Percentiles rank a stretch among this genome's conserved stretches.
phyloP scores from a whole-genome alignment of 2,329 filamentous ascomycete genomes.

The Calonectria crousiana region DNA sequence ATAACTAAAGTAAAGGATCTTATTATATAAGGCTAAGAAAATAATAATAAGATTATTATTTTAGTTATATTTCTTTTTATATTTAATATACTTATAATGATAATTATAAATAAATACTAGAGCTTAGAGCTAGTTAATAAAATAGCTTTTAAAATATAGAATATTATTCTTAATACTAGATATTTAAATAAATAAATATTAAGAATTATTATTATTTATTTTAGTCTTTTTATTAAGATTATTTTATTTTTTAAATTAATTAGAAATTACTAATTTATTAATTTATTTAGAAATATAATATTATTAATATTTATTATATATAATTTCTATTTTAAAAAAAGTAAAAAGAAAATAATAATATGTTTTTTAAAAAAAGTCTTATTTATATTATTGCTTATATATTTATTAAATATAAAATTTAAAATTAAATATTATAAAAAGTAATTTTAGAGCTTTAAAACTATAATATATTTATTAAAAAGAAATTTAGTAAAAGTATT shows the following conservation, averaged over 20 bases:
- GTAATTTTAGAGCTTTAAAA: background rate
- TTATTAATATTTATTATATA: background rate
- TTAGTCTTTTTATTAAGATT: background rate
- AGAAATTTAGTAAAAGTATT: no score
- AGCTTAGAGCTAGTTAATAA: no score
- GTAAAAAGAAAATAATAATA: background rate
- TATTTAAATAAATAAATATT: no score
- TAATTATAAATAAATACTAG: no score
- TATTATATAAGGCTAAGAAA: background rate
- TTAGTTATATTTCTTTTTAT: no score
- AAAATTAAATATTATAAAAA: background rate
- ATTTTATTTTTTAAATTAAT: background rate
- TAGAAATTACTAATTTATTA: background rate
- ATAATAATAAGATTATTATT: no score
- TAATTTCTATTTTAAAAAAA: no score
- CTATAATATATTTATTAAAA: no score
- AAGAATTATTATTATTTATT: background rate
- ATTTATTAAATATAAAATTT: background rate
- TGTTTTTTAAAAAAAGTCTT: background rate
- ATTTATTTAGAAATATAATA: background rate
- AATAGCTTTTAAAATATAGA: no score
- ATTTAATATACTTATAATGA: no score
- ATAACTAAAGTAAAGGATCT: no score
- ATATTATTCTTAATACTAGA: no score
- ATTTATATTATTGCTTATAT: background rate